Evolutionary conservation across 345 rosid species (phyloP), one percentile per base, ranked within the genome.

Genomic region (Melaleuca alternifolia): DNA sequence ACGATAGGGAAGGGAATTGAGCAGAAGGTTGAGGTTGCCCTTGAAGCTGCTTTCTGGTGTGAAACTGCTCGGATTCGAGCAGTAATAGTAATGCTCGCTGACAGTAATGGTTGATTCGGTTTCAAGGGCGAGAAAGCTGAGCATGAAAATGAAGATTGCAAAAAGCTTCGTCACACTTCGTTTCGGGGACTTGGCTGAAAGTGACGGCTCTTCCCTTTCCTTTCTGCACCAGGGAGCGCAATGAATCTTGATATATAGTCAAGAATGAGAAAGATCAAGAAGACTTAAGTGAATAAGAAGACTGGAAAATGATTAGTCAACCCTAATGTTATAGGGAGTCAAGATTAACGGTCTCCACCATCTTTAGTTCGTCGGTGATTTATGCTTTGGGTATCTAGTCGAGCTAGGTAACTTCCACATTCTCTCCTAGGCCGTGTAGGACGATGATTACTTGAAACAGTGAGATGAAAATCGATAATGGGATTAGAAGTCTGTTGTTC

Each of bases 11-110:
- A 71, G 44, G 79, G 79, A 71, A 12, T 4, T 5, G 21, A 71
- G 79, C 48, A 71, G 48, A 71, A 0, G 48, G 79, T 33, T 1
- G 48, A 33, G 48, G 48, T 20, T 71, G 24, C 48, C 3, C 48
- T 0, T 6, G 21, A 8, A 65, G 79, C 46, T 37, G 24, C 48
- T 33, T 0, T 37, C 2, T 5, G 24, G 79, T 33, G 0, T 1
- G 13, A 33, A 71, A 33, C 11, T 57, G 65, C 65, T 57, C 3
- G 65, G 26, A 57, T 57, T 57, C 0, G 30, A 26, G 65, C 65
- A 57, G 65, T 12, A 11, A 3, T 26, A 26, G 65, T 26, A 2
- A n/a, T 26, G 30, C 33, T 10, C 6, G 11, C 65, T 26, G 16
- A 5, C 26, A 26, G 4, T 0, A 59, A n/a, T 3, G 7, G 3